Evolutionary conservation across 2,329 filamentous ascomycete genomes (phyloP).

Genomic region (Ascochyta koolunga): DNA sequence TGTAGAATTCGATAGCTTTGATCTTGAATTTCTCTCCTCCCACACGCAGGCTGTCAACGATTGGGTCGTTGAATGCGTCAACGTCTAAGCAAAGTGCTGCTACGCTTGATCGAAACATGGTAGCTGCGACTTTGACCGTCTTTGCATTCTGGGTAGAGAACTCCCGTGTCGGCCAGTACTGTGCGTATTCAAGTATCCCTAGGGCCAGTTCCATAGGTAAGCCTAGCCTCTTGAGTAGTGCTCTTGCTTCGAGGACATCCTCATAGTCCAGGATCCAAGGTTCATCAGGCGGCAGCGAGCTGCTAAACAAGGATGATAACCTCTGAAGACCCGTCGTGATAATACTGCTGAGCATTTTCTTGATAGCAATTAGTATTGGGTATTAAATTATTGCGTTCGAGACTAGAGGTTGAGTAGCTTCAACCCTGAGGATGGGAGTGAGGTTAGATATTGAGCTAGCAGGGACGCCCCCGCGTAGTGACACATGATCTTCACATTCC

Average conservation of each 20-base stretch:
- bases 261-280: slow-evolving; percentile 21
- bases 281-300: neutral
- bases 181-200: slow-evolving; percentile 32
- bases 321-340: neutral
- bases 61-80: slow-evolving; percentile 17
- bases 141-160: neutral
- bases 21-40: slow-evolving; percentile 26
- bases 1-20: slow-evolving; percentile 32
- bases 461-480: neutral
- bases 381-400: neutral
- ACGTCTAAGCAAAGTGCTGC: slow-evolving; percentile 27
- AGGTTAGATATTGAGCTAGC: slow-evolving; percentile 2
- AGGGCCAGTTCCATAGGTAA: slow-evolving; percentile 42
- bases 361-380: too few species aligned
- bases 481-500: neutral
- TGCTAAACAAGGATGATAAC: neutral
- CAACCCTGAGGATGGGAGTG: neutral
- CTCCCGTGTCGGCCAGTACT: slow-evolving; percentile 31
- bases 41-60: slow-evolving; percentile 3
- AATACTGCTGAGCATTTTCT: neutral
- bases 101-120: slow-evolving; percentile 1
- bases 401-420: neutral
- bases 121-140: slow-evolving; percentile 3
- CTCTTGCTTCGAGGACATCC: slow-evolving; percentile 32
- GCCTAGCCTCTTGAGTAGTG: slow-evolving; percentile 25